Evolutionary conservation across 441 rosid genomes (phyloP).

Genomic region (Pelargonium citronellum): DNA sequence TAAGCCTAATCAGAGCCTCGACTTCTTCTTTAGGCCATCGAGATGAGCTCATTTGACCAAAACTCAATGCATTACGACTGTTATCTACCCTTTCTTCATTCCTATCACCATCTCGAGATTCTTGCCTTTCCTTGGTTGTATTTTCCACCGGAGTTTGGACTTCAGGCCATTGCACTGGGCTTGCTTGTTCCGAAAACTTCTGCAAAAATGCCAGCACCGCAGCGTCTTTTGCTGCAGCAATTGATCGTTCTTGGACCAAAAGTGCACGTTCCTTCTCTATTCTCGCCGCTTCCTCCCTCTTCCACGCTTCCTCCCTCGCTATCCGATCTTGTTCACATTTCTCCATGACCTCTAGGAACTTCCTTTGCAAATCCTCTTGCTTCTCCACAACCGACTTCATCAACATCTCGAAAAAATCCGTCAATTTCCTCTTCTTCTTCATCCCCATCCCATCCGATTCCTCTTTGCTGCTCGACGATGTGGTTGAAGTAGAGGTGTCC

Average conservation of each 20-base stretch:
- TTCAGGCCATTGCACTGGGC: conserved; percentile 23
- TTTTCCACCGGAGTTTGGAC: too few relatives aligned
- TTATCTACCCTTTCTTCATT: not conserved
- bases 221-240: conserved; percentile 55
- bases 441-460: conserved; percentile 34
- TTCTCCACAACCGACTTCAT: conserved; percentile 53
- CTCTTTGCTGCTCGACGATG: conserved; percentile 14
- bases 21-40: conserved; percentile 88
- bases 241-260: conserved; percentile 61
- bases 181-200: conserved; percentile 49
- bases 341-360: conserved; percentile 62
- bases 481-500: conserved; percentile 46
- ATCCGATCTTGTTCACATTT: conserved; percentile 54
- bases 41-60: conserved; percentile 44
- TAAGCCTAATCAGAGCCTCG: conserved; percentile 50
- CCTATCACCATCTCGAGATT: conserved; percentile 28
- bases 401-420: conserved; percentile 52
- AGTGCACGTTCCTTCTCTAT: conserved; percentile 52
- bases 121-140: conserved; percentile 20
- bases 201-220: conserved; percentile 73
- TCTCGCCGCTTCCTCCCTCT: conserved; percentile 56
- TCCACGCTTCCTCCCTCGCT: conserved; percentile 67
- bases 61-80: not conserved
- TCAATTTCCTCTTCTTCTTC: conserved; percentile 55
- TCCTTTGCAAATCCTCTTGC: conserved; percentile 71